These are phyloP conservation scores for Calonectria crousiana DNA, from an alignment of 2,329 filamentous ascomycete species.

Conservation along the genomic window DNA sequence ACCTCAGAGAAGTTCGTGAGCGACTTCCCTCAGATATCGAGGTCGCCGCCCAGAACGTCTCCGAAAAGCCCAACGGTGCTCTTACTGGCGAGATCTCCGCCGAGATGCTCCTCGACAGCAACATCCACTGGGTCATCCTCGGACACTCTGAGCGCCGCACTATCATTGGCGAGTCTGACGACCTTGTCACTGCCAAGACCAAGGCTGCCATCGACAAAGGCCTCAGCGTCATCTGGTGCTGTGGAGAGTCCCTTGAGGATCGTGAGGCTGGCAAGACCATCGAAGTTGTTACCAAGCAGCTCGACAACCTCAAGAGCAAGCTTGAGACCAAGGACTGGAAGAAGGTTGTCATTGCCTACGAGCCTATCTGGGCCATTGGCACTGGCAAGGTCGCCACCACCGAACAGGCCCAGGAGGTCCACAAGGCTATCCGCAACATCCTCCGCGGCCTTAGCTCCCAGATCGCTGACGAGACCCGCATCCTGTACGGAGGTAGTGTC, in stretches of 20 bases:
- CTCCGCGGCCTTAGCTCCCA: conserved; percentile 80
- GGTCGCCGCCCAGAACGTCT: conserved; percentile 97
- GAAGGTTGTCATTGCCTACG: conserved; percentile 96
- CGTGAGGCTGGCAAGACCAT: conserved; percentile 89
- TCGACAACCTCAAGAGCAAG: conserved; percentile 83
- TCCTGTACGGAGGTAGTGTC: conserved; percentile 97
- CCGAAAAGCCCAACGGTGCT: conserved; percentile 95
- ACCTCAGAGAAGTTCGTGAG: conserved; percentile 89
- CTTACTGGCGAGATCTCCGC: conserved; percentile 98
- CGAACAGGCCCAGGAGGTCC: conserved; percentile 92
- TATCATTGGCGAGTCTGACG: conserved; percentile 87
- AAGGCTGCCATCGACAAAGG: conserved; percentile 91
- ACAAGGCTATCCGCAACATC: conserved; percentile 92
- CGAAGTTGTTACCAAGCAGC: conserved; percentile 85
- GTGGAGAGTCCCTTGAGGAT: conserved; percentile 94
- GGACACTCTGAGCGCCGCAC: conserved; percentile 97
- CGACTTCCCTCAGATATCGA: conserved; percentile 81
- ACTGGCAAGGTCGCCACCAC: conserved; percentile 94
- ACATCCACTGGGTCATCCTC: conserved; percentile 90
- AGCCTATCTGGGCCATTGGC: conserved; percentile 97
- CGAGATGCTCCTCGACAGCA: conserved; percentile 88
- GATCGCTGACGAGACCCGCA: conserved; percentile 87
- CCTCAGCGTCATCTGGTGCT: conserved; percentile 94
- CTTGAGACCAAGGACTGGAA: conserved; percentile 81
- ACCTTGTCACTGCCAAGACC: conserved; percentile 91